phyloP scores from a whole-genome alignment of 768 basidiomycete genomes.

The Crepidotus variabilis region DNA sequence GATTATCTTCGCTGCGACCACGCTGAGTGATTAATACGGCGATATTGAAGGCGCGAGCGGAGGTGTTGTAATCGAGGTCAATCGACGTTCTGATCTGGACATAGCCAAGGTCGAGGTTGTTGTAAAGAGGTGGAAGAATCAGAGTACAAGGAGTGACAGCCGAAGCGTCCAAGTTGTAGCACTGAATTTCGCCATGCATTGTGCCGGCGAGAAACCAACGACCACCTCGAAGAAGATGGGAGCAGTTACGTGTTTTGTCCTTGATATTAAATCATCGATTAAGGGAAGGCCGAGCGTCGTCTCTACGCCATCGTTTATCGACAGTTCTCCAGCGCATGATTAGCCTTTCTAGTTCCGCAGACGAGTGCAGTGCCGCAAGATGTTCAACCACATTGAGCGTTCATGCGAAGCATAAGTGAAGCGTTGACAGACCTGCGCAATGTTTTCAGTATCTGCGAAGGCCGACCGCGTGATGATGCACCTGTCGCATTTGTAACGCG shows the following conservation, averaged over 20 bases:
- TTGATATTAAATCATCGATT: not conserved
- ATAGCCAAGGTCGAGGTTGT: not conserved
- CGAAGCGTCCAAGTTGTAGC: not conserved
- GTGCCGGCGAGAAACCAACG: slow-evolving; percentile 6
- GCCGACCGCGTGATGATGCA: not conserved
- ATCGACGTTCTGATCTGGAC: not conserved
- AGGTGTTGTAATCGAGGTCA: not conserved
- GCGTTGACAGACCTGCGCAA: not conserved
- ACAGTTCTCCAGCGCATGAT: slow-evolving; percentile 3
- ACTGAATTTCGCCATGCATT: not conserved
- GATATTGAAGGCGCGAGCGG: not conserved
- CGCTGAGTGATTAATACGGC: not conserved
- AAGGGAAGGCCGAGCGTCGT: not conserved
- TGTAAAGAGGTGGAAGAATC: not conserved
- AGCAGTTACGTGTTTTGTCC: not conserved
- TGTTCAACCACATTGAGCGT: not conserved
- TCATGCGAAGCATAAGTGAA: not conserved
- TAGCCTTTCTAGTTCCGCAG: slow-evolving; percentile 1
- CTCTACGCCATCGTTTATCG: not conserved
- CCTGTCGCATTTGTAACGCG: not conserved
- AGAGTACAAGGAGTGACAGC: not conserved
- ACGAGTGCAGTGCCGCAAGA: not conserved
- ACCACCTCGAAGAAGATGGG: slow-evolving; percentile 6
- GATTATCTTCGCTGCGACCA: not conserved
- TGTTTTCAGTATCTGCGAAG: not conserved